Conservation (phyloP, 2,329 filamentous ascomycete genomes). For the Teratosphaeria zuluensis region DNA sequence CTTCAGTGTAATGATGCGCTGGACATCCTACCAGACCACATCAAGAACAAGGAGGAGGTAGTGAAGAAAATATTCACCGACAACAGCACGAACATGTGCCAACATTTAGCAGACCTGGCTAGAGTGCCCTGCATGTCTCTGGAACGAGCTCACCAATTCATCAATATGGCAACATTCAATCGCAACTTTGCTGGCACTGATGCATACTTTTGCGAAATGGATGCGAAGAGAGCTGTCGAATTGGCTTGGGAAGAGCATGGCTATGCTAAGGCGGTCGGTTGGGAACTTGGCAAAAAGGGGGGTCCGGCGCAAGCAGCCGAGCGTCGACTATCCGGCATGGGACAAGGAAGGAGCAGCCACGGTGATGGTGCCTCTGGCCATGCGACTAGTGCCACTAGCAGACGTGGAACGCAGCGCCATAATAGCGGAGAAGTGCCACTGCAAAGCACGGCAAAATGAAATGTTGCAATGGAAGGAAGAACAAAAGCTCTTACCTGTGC, state of each 20-base stretch:
- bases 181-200: neutral
- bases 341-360: neutral
- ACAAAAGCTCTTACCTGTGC: no score
- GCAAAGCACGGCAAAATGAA: neutral
- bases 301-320: neutral
- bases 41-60: neutral
- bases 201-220: neutral
- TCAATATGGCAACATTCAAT: neutral
- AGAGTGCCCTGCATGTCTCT: neutral
- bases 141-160: neutral
- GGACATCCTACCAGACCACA: neutral
- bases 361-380: neutral
- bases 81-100: neutral
- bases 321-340: neutral
- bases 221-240: neutral
- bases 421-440: neutral
- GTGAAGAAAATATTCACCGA: neutral
- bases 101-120: neutral
- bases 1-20: neutral
- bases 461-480: no score
- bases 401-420: neutral
- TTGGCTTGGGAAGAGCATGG: neutral
- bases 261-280: neutral
- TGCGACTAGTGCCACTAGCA: neutral
- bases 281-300: neutral